Conservation (phyloP, 2,329 filamentous ascomycete species). For the Didymella lethalis region DNA sequence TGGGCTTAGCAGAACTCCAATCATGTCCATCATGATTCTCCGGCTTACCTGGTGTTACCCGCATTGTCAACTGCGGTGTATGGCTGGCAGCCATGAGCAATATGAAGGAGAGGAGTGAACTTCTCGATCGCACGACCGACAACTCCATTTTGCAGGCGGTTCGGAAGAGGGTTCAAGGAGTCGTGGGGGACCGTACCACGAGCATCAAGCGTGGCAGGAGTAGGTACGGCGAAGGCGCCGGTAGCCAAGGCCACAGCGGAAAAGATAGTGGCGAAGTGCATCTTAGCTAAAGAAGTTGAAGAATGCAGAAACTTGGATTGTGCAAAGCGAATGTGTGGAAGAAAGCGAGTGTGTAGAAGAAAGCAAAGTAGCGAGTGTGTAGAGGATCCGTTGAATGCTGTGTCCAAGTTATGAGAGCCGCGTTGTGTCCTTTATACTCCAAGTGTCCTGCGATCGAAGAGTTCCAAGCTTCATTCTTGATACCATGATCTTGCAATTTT, state of each 20-base stretch:
- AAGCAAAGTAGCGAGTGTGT: too few relatives aligned
- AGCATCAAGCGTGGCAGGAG: neutral
- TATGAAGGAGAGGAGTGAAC: constrained; percentile 63
- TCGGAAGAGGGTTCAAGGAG: constrained; percentile 59
- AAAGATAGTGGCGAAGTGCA: constrained; percentile 2
- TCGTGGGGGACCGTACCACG: constrained; percentile 54
- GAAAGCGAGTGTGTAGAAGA: too few relatives aligned
- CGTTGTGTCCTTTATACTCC: neutral
- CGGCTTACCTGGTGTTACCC: constrained; percentile 62
- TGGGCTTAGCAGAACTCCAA: neutral
- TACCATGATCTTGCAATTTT: neutral
- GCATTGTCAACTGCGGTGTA: constrained; percentile 66
- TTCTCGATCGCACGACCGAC: constrained; percentile 59
- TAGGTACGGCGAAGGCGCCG: neutral
- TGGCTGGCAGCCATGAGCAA: constrained; percentile 66
- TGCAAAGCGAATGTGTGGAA: too few relatives aligned
- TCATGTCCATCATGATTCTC: too few relatives aligned
- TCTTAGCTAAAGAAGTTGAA: neutral
- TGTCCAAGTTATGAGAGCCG: neutral
- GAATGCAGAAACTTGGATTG: too few relatives aligned
- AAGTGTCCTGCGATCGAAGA: too few relatives aligned
- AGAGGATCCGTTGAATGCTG: neutral
- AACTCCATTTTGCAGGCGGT: constrained; percentile 58
- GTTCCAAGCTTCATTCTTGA: neutral
- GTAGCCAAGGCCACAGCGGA: constrained; percentile 1